phyloP scores from a whole-genome alignment of 2,329 filamentous ascomycete genomes.

The Penicillium corylophilum region DNA sequence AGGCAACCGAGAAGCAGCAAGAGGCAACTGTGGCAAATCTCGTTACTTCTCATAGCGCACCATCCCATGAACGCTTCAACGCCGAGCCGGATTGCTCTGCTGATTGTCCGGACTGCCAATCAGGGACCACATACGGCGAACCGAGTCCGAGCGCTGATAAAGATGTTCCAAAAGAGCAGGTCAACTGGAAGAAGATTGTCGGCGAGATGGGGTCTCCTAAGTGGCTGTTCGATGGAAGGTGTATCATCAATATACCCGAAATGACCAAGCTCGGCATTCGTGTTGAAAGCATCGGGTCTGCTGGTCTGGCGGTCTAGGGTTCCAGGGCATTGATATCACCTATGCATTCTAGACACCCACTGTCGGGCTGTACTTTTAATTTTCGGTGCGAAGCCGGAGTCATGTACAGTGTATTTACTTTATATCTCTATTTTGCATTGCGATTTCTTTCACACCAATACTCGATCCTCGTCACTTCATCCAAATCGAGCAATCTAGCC shows the following conservation, averaged over 20 bases:
- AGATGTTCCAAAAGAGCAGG: slow-evolving; percentile 9
- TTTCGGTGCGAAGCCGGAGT: background rate
- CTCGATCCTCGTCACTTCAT: background rate
- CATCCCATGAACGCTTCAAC: background rate
- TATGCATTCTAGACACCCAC: too few relatives aligned
- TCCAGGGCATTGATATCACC: background rate
- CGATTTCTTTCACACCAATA: background rate
- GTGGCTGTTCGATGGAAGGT: slow-evolving; percentile 18
- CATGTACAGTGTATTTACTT: background rate
- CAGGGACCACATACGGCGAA: slow-evolving; percentile 8
- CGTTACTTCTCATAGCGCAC: background rate
- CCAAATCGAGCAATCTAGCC: background rate
- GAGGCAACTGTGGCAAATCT: background rate
- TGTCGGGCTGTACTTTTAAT: background rate
- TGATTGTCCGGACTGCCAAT: slow-evolving; percentile 17
- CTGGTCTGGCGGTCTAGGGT: background rate
- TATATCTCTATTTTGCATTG: background rate
- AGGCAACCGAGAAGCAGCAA: background rate
- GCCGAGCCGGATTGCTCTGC: slow-evolving; percentile 13
- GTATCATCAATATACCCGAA: slow-evolving; percentile 14
- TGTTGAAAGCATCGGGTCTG: slow-evolving; percentile 18
- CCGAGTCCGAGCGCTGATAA: background rate
- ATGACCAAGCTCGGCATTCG: slow-evolving; percentile 16
- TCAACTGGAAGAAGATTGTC: slow-evolving; percentile 13
- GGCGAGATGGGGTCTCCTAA: slow-evolving; percentile 13